Evolutionary conservation across 1,284 basidiomycete genomes (phyloP), one percentile per base, ranked within the genome.

Genomic region (Volvariella volvacea): DNA sequence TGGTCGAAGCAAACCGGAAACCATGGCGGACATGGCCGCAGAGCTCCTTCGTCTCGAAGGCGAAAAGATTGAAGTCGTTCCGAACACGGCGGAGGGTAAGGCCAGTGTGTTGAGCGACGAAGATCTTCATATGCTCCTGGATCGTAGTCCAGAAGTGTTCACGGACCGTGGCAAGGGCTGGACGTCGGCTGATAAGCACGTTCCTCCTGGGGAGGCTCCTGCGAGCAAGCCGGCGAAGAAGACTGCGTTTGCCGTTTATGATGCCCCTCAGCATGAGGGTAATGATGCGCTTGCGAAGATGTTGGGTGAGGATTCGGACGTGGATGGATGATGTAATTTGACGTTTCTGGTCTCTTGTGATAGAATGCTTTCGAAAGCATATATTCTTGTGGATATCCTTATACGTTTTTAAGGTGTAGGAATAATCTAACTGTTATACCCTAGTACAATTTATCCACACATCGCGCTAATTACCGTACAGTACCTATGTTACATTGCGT

Each of bases 41-140:
- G 74, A 80, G 6, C 66, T 97, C 17, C 70, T 95, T 19, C 76
- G 76, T 42, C 76, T 94, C 4, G 92, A 96, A 57, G 84, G 83
- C 16, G 90, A 96, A 64, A 85, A 92, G 58, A 91, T 96, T 48
- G 80, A 89, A 45, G 80, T 95, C n/a, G 89, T 91, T 12, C 75
- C 79, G 9, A 78, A 83, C 52, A 86, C 81, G 16, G 71, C 68
- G 19, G 86, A 74, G 49, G 81, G 78, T 22, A 80, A 78, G 56
- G 68, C 70, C 22, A 78, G 79, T 46, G 83, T 97, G 47, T 76
- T 97, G 57, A 83, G 81, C 50, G 87, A 95, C 49, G 74, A 73
- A 36, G 88, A 95, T 53, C 66, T 97, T 36, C 80, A 86, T 17
- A 70, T 81, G 57, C 66, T 98, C 44, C 69, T 98, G 30, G 92